Conservation (phyloP, 1,139 yeast species). For the Candida neerlandica region DNA sequence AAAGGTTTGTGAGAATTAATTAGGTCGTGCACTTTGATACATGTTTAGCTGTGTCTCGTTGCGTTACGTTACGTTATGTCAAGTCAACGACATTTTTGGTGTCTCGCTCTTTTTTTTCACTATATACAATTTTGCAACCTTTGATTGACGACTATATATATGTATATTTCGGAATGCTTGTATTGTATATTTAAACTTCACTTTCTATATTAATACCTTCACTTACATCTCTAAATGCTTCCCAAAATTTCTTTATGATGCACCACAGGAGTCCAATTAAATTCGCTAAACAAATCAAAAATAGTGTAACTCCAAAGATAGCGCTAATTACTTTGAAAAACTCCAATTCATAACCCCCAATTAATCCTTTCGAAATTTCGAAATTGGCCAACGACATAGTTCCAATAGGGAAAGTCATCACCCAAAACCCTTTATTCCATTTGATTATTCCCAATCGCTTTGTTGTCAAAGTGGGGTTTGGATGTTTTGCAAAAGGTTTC, state of each 20-base stretch:
- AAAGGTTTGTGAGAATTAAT: neutral
- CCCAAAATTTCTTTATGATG: neutral
- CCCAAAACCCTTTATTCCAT: conserved; percentile 75
- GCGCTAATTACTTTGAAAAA: conserved; percentile 64
- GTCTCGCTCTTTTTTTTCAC: neutral
- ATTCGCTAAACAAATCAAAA: conserved; percentile 14
- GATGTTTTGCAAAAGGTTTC: conserved; percentile 29
- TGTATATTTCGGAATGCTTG: neutral
- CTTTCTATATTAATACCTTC: neutral
- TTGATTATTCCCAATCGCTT: conserved; percentile 30
- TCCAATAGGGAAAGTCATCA: conserved; percentile 87
- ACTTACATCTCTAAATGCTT: neutral
- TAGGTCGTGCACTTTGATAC: conserved; percentile 1
- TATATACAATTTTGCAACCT: too few relatives aligned
- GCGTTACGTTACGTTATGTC: neutral
- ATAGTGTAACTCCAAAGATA: conserved; percentile 54
- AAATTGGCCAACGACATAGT: conserved; percentile 69
- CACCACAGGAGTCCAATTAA: conserved; percentile 11
- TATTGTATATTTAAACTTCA: neutral
- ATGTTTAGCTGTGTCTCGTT: neutral
- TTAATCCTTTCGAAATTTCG: conserved; percentile 48
- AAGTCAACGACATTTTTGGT: neutral
- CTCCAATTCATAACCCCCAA: conserved; percentile 14
- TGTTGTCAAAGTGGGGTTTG: conserved; percentile 23
- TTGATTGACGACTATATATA: neutral